These are phyloP conservation scores for Vitis amurensis DNA, from an alignment of 164 flowering plant genomes.

Conservation along the genomic window DNA sequence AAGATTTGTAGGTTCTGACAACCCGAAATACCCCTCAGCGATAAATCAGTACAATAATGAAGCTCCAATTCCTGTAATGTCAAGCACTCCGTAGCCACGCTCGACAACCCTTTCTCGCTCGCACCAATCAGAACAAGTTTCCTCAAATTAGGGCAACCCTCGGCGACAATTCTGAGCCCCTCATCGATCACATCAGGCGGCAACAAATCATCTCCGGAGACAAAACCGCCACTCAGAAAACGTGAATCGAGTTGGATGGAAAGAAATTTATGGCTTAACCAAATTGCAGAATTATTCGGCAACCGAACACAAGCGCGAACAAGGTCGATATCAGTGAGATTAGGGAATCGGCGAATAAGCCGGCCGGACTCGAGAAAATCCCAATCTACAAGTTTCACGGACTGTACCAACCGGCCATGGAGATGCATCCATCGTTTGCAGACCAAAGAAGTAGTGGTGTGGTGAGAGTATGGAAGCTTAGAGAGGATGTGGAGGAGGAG, in stretches of 20 bases:
- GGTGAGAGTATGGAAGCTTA: conserved; percentile 51
- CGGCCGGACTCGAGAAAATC: conserved; percentile 63
- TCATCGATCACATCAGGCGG: conserved; percentile 40
- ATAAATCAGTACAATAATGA: conserved; percentile 67
- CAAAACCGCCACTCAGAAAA: conserved; percentile 16
- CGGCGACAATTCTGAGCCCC: conserved; percentile 58
- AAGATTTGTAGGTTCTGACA: conserved; percentile 76
- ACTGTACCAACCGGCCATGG: conserved; percentile 61
- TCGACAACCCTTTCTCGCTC: conserved; percentile 57
- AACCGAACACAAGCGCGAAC: conserved; percentile 33
- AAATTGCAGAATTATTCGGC: conserved; percentile 25
- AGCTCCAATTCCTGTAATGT: conserved; percentile 84
- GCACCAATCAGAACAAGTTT: conserved; percentile 58
- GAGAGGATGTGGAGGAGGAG: conserved; percentile 55
- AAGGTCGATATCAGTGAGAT: conserved; percentile 52
- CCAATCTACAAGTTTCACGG: conserved; percentile 70
- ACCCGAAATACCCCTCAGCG: conserved; percentile 63
- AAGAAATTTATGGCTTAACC: conserved; percentile 24
- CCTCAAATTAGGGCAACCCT: conserved; percentile 72
- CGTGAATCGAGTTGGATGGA: conserved; percentile 43
- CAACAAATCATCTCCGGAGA: conserved; percentile 26
- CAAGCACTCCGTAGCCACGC: conserved; percentile 68
- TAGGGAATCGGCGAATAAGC: conserved; percentile 64
- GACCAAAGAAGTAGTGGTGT: conserved; percentile 52
- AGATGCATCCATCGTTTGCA: conserved; percentile 78